Evolutionary conservation across 768 basidiomycete genomes (phyloP), one percentile per base, ranked within the genome.

Genomic region (Baorangia bicolor): DNA sequence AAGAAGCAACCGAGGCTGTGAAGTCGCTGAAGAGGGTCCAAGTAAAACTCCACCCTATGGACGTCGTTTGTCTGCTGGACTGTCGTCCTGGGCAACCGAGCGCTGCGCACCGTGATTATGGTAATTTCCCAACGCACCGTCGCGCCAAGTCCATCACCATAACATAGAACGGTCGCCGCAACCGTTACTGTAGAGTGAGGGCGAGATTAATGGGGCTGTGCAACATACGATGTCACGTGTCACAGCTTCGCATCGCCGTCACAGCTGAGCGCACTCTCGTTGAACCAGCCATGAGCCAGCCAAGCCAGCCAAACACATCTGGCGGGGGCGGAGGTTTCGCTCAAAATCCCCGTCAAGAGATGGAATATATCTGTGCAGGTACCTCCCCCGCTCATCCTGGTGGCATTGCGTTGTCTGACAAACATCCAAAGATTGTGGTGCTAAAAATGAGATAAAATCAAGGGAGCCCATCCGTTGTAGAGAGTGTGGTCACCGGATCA

Each of bases 401-500:
- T 53, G 7, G 12, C 34, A 25, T 56, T 44, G 30, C 33, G 18
- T 48, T 62, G 30, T 53, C 52, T 64, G 64, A 64, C 50, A 49
- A 21, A 30, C 37, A 37, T 42, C 13, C 45, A 35, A 66, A 93
- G 95, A 97, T 69, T 98, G 95, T 69, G 91, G 92, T 57, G 89
- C 88, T 1, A 90, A 90, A 75, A 97, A 95, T 71, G 88, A 91
- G 67, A 94, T 98, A 69, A 88, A 86, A 73, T 79, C 91, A 9
- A 79, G 92, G 56, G 96, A 98, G 70, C 92, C 93, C 40, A 95
- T 98, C 60, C 88, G 96, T 53, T 98, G 96, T 75, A 82, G 90
- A 62, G 94, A 98, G 69, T 98, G 96, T 67, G 96, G 96, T 4
- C 96, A 98, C 73, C 86, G 96, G 49, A 96, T 98, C 70, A 94